These are phyloP conservation scores for Xanthoconium separans DNA, from an alignment of 1,284 basidiomycete genomes.

Conservation along the genomic window DNA sequence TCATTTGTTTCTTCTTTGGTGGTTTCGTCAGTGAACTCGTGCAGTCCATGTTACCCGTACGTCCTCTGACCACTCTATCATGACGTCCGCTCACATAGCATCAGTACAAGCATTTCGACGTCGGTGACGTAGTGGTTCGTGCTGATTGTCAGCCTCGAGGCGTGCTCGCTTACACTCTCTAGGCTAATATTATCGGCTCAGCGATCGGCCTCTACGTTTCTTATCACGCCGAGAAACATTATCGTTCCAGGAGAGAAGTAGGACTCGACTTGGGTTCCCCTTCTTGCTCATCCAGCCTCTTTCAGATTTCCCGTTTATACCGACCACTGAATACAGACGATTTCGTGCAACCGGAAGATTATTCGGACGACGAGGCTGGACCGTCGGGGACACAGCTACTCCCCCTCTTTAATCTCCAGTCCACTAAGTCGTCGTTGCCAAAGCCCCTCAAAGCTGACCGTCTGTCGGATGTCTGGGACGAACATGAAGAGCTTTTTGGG, in stretches of 20 bases:
- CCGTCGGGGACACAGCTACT: constrained; percentile 53
- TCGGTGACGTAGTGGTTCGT: constrained; percentile 73
- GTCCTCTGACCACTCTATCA: not conserved
- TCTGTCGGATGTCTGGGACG: constrained; percentile 72
- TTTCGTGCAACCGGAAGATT: constrained; percentile 55
- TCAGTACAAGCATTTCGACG: constrained; percentile 77
- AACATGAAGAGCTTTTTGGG: constrained; percentile 73
- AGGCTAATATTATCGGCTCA: constrained; percentile 86
- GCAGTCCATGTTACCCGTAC: constrained; percentile 77
- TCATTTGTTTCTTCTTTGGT: constrained; percentile 77
- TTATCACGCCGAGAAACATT: constrained; percentile 69
- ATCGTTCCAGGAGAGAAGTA: constrained; percentile 75
- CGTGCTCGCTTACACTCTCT: constrained; percentile 9
- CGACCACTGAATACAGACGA: constrained; percentile 59
- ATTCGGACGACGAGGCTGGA: constrained; percentile 42
- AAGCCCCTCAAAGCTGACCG: constrained; percentile 31
- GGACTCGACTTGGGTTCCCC: constrained; percentile 6
- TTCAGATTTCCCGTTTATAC: constrained; percentile 72
- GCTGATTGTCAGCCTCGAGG: constrained; percentile 8
- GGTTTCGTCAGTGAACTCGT: constrained; percentile 85
- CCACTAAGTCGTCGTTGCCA: constrained; percentile 18
- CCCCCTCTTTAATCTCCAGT: constrained; percentile 43
- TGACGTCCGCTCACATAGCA: constrained; percentile 1
- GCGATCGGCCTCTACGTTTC: constrained; percentile 66
- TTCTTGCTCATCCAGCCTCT: not conserved